Conservation (phyloP, 352 stramenopile genomes). For the Phytophthora quininea region DNA sequence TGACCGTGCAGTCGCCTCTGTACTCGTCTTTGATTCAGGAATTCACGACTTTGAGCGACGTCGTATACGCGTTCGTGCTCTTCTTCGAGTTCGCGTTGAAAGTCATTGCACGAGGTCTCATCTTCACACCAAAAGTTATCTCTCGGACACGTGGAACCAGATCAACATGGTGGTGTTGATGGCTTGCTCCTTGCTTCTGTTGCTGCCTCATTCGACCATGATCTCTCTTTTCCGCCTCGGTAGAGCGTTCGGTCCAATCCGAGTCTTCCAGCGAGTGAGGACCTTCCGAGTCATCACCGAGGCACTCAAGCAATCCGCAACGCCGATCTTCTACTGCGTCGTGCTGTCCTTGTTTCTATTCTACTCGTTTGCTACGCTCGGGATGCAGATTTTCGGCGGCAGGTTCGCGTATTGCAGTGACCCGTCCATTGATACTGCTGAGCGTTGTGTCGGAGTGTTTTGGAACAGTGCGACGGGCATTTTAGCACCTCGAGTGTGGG, state of each 20-base stretch:
- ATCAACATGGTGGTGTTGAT: conserved; percentile 86
- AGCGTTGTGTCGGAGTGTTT: conserved; percentile 74
- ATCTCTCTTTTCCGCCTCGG: conserved; percentile 72
- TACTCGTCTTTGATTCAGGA: conserved; percentile 84
- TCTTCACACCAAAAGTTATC: conserved; percentile 82
- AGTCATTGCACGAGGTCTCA: conserved; percentile 75
- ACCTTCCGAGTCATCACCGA: conserved; percentile 88
- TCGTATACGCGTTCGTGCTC: conserved; percentile 73
- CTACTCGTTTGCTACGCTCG: conserved; percentile 85
- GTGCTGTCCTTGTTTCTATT: conserved; percentile 83
- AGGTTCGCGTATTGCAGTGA: conserved; percentile 87
- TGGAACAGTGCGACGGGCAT: conserved; percentile 50
- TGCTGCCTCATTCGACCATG: conserved; percentile 81
- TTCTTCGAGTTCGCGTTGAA: conserved; percentile 90
- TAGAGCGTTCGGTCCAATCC: conserved; percentile 79
- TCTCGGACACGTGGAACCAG: conserved; percentile 85
- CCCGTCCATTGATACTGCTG: conserved; percentile 43
- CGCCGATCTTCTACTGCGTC: conserved; percentile 84
- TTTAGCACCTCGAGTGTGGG: conserved; percentile 80
- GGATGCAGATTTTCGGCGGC: conserved; percentile 85
- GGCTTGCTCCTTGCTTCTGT: conserved; percentile 70
- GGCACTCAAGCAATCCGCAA: conserved; percentile 72
- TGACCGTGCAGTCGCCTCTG: conserved; percentile 77
- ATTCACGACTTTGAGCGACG: conserved; percentile 75
- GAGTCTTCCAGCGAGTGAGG: conserved; percentile 86